These are phyloP conservation scores for Vachellia collinsii DNA, from an alignment of 306 rosid genomes.

Conservation along the genomic window DNA sequence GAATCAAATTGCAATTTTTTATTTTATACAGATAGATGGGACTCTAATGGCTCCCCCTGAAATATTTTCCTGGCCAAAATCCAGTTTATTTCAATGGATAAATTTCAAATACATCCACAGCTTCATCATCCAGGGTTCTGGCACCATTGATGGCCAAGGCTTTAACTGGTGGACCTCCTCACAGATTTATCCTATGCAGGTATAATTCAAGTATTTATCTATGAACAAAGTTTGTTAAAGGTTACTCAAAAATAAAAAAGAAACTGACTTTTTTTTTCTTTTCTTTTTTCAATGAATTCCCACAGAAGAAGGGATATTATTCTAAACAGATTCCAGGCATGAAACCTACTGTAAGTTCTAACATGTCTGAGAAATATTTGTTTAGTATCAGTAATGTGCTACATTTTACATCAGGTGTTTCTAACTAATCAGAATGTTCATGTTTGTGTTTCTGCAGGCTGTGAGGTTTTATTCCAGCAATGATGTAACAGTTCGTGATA, in stretches of 20 bases:
- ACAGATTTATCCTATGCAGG: constrained; percentile 47
- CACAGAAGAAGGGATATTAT: constrained; percentile 54
- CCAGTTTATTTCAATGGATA: constrained; percentile 80
- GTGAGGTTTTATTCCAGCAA: constrained; percentile 80
- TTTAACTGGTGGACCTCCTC: constrained; percentile 73
- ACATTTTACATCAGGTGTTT: not conserved
- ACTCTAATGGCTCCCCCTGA: constrained; percentile 73
- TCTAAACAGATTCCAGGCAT: constrained; percentile 49
- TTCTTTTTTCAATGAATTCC: not conserved
- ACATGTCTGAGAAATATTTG: not conserved
- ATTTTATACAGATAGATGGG: constrained; percentile 79
- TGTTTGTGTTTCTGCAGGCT: constrained; percentile 53
- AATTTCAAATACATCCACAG: constrained; percentile 80
- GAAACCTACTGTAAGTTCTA: constrained; percentile 73
- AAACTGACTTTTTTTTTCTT: constrained; percentile 9
- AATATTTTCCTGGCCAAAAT: constrained; percentile 74
- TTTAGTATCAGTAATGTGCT: not conserved
- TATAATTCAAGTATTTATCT: constrained; percentile 9
- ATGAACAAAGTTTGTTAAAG: constrained; percentile 10
- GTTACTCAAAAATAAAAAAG: not conserved
- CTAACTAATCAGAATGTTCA: constrained; percentile 1
- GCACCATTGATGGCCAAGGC: constrained; percentile 88
- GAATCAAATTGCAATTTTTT: constrained; percentile 23
- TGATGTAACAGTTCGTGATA: constrained; percentile 58
- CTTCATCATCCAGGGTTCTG: constrained; percentile 83